Percentiles rank a stretch among this genome's conserved stretches.
Conservation (phyloP, 306 rosid species). For the Abrus pulchellus region DNA sequence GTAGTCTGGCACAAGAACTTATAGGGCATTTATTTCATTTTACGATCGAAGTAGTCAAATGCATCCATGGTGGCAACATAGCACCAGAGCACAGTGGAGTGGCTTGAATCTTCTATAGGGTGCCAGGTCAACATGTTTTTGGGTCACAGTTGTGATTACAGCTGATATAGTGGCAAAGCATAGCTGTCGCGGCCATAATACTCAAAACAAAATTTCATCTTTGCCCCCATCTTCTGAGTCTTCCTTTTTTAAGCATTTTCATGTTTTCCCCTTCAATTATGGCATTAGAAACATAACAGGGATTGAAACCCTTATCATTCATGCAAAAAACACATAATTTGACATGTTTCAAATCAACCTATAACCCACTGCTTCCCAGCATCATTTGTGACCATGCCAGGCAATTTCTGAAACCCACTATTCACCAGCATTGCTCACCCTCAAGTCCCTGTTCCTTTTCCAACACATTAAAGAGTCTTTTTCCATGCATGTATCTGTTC, state of each 20-base stretch:
- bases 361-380: not conserved
- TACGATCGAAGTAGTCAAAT: not conserved
- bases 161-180: slow-evolving; percentile 1
- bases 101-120: not conserved
- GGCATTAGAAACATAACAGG: not conserved
- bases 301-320: not conserved
- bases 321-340: not conserved
- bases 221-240: not conserved
- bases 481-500: slow-evolving; percentile 16
- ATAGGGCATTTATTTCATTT: not conserved
- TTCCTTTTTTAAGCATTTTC: not conserved
- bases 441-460: not conserved
- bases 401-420: not conserved
- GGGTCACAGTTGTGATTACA: not conserved
- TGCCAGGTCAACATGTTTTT: not conserved
- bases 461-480: not conserved
- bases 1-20: not conserved
- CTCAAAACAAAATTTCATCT: not conserved
- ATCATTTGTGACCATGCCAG: not conserved
- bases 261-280: not conserved
- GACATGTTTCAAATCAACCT: not conserved
- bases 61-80: not conserved
- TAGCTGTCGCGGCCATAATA: not conserved
- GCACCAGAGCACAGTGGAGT: not conserved
- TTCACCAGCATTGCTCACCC: not conserved